phyloP scores from a whole-genome alignment of 1,284 basidiomycete genomes.

The Cutaneotrichosporon sp. region DNA sequence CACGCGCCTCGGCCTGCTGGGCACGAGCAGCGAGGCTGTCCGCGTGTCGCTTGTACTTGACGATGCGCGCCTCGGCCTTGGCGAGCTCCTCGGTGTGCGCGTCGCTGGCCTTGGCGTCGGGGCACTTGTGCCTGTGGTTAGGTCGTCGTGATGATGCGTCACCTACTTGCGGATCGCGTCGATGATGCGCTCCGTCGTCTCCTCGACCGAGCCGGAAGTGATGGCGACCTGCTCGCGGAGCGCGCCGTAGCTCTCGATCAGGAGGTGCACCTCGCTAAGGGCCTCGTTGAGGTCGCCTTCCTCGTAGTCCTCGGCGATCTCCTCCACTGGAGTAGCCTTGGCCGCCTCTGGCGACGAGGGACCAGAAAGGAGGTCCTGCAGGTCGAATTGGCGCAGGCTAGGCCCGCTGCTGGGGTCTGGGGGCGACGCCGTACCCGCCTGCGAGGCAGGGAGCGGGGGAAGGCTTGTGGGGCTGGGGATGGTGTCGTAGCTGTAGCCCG shows the following conservation, averaged over 20 bases:
- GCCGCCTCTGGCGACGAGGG: no score
- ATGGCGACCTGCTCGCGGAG: conserved; percentile 1
- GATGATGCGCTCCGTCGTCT: conserved; percentile 4
- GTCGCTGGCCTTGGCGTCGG: background rate
- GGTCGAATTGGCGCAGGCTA: background rate
- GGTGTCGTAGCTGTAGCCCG: no score
- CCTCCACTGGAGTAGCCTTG: no score
- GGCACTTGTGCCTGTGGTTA: conserved; percentile 14
- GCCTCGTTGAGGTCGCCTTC: background rate
- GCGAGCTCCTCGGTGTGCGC: background rate
- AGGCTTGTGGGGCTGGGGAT: no score
- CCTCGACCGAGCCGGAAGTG: conserved; percentile 8
- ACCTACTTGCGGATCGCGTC: conserved; percentile 10
- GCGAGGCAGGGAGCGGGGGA: no score
- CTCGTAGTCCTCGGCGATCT: background rate
- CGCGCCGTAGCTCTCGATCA: background rate
- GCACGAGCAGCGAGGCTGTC: background rate
- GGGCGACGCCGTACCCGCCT: no score
- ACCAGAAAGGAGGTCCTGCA: background rate
- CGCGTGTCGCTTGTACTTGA: conserved; percentile 6
- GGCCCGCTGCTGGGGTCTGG: no score
- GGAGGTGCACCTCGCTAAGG: background rate
- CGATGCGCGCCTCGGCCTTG: background rate
- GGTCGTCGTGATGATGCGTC: background rate
- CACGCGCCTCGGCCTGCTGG: background rate